Base-by-base conservation (phyloP, 2,329 filamentous ascomycete species). In the Colletotrichum phormii region DNA sequence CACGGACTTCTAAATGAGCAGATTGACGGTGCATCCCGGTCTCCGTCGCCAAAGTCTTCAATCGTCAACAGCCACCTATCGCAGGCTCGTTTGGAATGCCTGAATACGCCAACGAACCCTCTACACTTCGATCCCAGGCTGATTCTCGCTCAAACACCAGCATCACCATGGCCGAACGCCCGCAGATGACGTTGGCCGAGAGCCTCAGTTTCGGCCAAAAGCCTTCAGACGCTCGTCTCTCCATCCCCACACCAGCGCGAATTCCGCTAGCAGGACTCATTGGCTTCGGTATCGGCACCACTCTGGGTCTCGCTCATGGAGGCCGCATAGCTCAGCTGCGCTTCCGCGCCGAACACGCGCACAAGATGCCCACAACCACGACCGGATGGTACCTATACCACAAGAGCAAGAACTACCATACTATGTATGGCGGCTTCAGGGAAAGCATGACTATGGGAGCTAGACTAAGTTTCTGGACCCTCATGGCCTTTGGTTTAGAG, bases 331-430 rank as follows among this genome's bases (percentile, higher is more conserved):
- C 94, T 0, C 92, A 93, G 64, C 87, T 97, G 71, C 93, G 93
- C 51, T 99, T 98, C 85, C 93, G 96, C 67, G 97, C 97, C 73
- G 97, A 99, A 84, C 97, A 99, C 80, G 95, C 97, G 1, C 97
- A 99, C 86, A 94, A 96, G 76, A 91, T 98, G 74, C 97, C 97
- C 24, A 91, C 90, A 4, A 92, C 92, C 1, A 92, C 94, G 31
- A 90, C 92, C 2, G 96, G 95, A 22, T 99, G 97, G 97, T 99
- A 96, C 81, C 89, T 98, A n/a, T 99, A 99, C 83, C 96, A 98
- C 86, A 98, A 98, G 84, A 94, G 91, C 80, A 98, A 98, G 83
- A 98, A 98, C 83, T 98, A 99, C 85, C 91, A 95, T 78, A 89
- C 93, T 64, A 92, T 94, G 78, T 88, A 93, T 26, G 94, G 93